These are phyloP conservation scores for Paraphaeosphaeria minitans DNA, from an alignment of 2,329 filamentous ascomycete genomes.

Conservation along the genomic window DNA sequence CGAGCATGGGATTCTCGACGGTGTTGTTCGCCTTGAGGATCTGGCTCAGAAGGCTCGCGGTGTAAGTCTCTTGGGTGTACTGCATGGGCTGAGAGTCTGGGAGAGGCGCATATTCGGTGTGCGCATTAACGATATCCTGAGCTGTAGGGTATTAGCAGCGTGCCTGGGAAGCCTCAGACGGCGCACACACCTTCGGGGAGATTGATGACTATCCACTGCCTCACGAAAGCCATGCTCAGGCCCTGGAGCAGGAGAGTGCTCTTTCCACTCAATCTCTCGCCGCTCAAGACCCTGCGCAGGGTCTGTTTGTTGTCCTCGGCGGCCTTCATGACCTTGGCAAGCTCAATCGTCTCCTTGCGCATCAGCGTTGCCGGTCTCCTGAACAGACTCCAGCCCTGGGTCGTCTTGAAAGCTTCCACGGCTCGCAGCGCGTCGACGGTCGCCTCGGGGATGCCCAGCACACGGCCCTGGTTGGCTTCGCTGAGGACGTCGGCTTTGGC, in stretches of 20 bases:
- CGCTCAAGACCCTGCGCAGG: slow-evolving; percentile 71
- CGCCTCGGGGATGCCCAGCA: slow-evolving; percentile 70
- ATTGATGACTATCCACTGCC: slow-evolving; percentile 86
- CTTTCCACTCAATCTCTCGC: slow-evolving; percentile 79
- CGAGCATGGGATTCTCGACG: slow-evolving; percentile 57
- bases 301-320: slow-evolving; percentile 61
- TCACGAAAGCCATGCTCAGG: slow-evolving; percentile 78
- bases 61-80: slow-evolving; percentile 82
- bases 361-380: slow-evolving; percentile 78
- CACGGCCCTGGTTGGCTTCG: slow-evolving; percentile 61
- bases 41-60: slow-evolving; percentile 72
- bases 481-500: slow-evolving; percentile 56
- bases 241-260: slow-evolving; percentile 84
- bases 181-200: slow-evolving; percentile 77
- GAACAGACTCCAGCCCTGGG: slow-evolving; percentile 88
- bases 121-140: slow-evolving; percentile 78
- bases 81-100: slow-evolving; percentile 57
- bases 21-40: slow-evolving; percentile 73
- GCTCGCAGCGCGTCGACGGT: slow-evolving; percentile 80
- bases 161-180: background rate
- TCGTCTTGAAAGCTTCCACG: slow-evolving; percentile 88
- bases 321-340: slow-evolving; percentile 58
- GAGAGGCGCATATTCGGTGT: slow-evolving; percentile 79
- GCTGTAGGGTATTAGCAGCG: slow-evolving; percentile 55
- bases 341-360: slow-evolving; percentile 74